These are phyloP conservation scores for Dalechampia spathulata DNA, from an alignment of 441 rosid genomes.

Conservation along the genomic window DNA sequence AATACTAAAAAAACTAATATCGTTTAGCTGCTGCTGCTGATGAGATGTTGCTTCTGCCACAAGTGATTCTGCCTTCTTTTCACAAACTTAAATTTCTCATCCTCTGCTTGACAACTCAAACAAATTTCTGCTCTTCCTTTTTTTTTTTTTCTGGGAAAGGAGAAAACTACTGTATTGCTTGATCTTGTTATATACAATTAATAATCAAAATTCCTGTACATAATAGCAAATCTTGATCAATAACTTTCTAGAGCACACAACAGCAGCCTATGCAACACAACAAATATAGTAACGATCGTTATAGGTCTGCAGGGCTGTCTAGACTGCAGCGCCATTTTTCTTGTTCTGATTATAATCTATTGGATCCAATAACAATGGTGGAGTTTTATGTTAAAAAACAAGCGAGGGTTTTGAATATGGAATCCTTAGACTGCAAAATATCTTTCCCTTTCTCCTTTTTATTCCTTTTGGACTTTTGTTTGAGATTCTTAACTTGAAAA, in stretches of 20 bases:
- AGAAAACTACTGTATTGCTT: background rate
- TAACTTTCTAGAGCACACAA: background rate
- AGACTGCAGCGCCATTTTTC: background rate
- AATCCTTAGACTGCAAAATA: no score
- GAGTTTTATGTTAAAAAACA: no score
- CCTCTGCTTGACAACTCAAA: background rate
- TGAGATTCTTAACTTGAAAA: no score
- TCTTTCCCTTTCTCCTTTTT: no score
- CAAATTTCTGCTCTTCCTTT: background rate
- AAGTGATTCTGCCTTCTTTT: conserved; percentile 14
- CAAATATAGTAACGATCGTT: background rate
- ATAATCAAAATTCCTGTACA: background rate
- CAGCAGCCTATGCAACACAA: background rate
- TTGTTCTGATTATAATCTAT: background rate
- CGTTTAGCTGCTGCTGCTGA: no score
- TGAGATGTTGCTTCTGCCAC: conserved; percentile 6
- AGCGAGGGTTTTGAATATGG: no score
- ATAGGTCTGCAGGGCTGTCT: conserved; percentile 1
- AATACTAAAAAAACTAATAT: no score
- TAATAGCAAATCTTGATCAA: background rate
- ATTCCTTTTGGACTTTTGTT: no score
- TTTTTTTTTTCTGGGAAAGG: background rate
- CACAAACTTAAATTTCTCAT: background rate
- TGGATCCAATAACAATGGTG: conserved; percentile 4
- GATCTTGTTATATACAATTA: background rate